Evolutionary conservation across 2,329 filamentous ascomycete genomes (phyloP), one percentile per base, ranked within the genome.

Genomic region (Plenodomus lindquistii): DNA sequence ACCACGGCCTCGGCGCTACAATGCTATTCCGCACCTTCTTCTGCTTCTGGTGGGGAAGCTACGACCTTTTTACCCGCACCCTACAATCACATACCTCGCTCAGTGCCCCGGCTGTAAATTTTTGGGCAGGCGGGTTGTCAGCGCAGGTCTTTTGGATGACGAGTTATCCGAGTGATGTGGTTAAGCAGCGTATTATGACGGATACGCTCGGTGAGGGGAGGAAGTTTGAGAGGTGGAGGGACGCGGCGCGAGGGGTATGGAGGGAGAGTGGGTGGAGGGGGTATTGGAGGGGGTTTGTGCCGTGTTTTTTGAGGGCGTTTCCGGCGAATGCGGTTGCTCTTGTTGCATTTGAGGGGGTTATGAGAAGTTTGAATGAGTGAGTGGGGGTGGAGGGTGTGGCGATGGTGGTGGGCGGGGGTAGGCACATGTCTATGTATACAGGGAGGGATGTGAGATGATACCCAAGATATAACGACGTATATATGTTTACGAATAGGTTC

Each of bases 11-110:
- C 11, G 78, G 75, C 31, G 89, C 94, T 1, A 97, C 94, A 0
- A 77, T 97, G 40, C 73, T 97, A 40, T 97, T 97, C 77, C 84
- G 94, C 16, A 85, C 85, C 13, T 96, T 93, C 76, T 99, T 99
- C 80, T 97, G 96, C 81, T 94, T 87, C 77, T 97, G 92, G 92
- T 99, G 94, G 94, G 86, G 86, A n/a, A 88, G 85, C 51, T 99
- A 99, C 77, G 93, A 97, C 65, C 62, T 96, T 22, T 81, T 97
- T 60, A 89, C 89, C 4, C 80, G 84, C 18, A 75, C 80, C 50
- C 77, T 97, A 67, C 78, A 82, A 45, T 73, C 82, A 16, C 78
- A 85, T 62, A 96, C 92, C 2, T 73, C 62, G 11, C 76, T 97
- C 44, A 88, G 88, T 44, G 84, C 85, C 0, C 91, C 94, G 0